A percentile compares a stretch with the other conserved stretches of the same genome.
These are phyloP conservation scores for Nothophytophthora sp. DNA, from an alignment of 352 stramenopile species.

Conservation along the genomic window DNA sequence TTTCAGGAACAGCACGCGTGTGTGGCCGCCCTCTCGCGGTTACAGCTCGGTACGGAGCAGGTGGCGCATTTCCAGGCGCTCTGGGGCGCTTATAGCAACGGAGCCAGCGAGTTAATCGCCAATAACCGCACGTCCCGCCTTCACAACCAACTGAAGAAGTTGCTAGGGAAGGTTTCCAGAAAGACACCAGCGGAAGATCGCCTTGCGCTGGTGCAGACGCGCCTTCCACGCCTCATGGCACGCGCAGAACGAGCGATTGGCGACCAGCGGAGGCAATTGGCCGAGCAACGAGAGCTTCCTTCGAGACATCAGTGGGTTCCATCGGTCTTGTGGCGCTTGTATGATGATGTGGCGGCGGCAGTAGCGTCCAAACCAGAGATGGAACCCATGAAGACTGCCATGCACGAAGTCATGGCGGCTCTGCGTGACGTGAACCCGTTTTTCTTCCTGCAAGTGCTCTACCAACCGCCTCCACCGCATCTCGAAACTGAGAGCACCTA, in stretches of 20 bases:
- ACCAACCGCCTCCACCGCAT: conserved; percentile 31
- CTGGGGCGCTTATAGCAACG: conserved; percentile 14
- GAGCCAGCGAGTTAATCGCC: neutral
- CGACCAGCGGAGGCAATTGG: conserved; percentile 4
- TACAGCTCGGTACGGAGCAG: conserved; percentile 19
- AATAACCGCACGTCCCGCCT: conserved; percentile 5
- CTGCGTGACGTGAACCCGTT: conserved; percentile 35
- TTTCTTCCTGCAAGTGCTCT: conserved; percentile 46
- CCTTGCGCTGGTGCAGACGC: conserved; percentile 3
- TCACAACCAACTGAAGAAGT: conserved; percentile 15
- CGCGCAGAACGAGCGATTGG: conserved; percentile 10
- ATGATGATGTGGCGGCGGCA: conserved; percentile 14
- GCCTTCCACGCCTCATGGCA: conserved; percentile 21
- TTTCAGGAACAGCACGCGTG: conserved; percentile 12
- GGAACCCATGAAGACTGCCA: conserved; percentile 17
- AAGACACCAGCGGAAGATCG: conserved; percentile 2
- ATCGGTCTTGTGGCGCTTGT: conserved; percentile 32
- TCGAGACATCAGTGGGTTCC: conserved; percentile 39
- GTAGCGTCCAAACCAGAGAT: conserved; percentile 1
- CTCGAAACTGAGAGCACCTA: neutral
- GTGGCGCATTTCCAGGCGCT: conserved; percentile 14
- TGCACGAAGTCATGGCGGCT: conserved; percentile 34
- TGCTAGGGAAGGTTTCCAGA: conserved; percentile 5
- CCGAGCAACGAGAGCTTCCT: conserved; percentile 21
- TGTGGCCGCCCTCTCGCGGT: conserved; percentile 1